Evolutionary conservation across 208 protist species (phyloP).

Genomic region (Lotmaria passim): DNA sequence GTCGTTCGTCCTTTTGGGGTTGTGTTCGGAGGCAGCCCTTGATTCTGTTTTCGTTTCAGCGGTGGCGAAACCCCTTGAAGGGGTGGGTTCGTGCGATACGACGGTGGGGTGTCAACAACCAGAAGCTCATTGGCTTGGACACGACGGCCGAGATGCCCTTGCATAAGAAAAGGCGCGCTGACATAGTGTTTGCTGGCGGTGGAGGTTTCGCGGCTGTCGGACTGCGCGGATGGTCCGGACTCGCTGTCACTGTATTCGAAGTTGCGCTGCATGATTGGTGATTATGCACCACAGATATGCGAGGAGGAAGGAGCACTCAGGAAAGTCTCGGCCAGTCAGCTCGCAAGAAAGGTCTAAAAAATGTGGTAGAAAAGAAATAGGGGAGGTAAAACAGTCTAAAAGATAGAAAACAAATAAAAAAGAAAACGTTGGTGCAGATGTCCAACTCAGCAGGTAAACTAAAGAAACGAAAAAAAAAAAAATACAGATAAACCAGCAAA

Average conservation of each 20-base stretch:
- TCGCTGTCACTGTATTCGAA: background rate
- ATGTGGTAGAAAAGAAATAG: too few relatives aligned
- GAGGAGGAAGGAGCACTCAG: too few relatives aligned
- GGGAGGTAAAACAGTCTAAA: too few relatives aligned
- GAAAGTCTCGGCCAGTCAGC: too few relatives aligned
- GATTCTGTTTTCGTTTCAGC: background rate
- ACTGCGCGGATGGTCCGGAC: background rate
- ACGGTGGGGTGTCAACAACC: conserved; percentile 19
- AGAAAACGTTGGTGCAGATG: too few relatives aligned
- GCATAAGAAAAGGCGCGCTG: conserved; percentile 11
- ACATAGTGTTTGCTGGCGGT: conserved; percentile 6
- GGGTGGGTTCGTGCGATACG: background rate
- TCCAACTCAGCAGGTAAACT: too few relatives aligned
- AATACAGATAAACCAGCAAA: too few relatives aligned
- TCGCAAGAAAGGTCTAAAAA: too few relatives aligned
- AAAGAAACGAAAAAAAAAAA: too few relatives aligned
- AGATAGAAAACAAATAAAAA: too few relatives aligned
- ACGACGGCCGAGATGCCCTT: background rate
- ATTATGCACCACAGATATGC: too few relatives aligned
- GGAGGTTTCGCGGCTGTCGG: background rate
- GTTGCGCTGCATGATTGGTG: background rate
- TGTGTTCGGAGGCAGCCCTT: background rate
- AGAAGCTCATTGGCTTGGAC: background rate
- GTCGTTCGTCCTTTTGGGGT: background rate
- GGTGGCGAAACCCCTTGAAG: background rate